Evolutionary conservation across 495 filamentous ascomycete species (phyloP), one percentile per base, ranked within the genome.

Genomic region (Tuber calosporum): DNA sequence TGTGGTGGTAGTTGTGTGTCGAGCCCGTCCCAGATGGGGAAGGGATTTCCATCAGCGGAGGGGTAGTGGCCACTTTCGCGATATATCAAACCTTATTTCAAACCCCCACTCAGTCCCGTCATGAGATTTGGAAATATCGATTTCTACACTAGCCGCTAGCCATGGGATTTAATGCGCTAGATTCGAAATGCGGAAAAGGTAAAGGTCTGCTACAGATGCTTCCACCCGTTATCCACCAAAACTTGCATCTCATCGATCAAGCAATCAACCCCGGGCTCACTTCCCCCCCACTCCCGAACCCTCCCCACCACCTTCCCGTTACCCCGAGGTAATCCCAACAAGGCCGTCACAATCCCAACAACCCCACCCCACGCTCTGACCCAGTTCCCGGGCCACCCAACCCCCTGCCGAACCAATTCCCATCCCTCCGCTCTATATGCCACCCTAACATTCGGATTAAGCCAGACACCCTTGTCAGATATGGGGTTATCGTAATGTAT

Each of bases 221-320:
- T 86, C 92, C 91, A 95, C 26, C 92, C 92, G 81, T 90, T 91
- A 68, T 85, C 75, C 78, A 87, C 86, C 74, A 94, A 83, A 48
- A 95, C 87, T 81, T 95, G 92, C 92, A 94, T 94, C 84, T 93
- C 91, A 83, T 94, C 89, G 69, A 94, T 87, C 71, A 93, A 83
- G 80, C 92, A 95, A 66, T 83, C 83, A n/a, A 87, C 90, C 1
- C 81, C 84, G 75, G 91, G 89, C 19, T 84, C 76, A 42, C 83
- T 82, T 58, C 83, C 72, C 26, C 76, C 68, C 34, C 79, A 74
- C 41, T 77, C 77, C 22, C 26, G 40, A 78, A 70, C 75, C 71
- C 34, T 79, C 62, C 74, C 53, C 0, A 71, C 75, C 69, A 82
- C 83, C 41, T 66, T 69, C 53, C 82, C 82, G 40, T 81, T 80